Evolutionary conservation across 805 yeast species (phyloP).

Genomic region (Starmera caribaea): DNA sequence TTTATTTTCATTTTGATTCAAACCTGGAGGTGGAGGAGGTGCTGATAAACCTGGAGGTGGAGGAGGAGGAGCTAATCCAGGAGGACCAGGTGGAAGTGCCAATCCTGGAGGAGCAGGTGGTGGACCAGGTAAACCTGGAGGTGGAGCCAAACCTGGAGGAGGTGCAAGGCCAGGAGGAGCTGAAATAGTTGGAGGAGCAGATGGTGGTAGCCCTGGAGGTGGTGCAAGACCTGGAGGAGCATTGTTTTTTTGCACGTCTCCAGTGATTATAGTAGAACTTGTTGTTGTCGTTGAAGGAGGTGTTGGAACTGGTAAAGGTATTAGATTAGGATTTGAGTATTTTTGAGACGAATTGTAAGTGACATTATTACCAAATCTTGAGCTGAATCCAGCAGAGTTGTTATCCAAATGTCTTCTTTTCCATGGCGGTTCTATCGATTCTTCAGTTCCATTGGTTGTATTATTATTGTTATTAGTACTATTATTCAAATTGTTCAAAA

Average conservation of each 20-base stretch:
- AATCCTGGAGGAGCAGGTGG: slow-evolving; percentile 20
- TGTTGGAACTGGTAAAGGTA: background rate
- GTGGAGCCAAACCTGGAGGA: slow-evolving; percentile 7
- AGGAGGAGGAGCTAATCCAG: slow-evolving; percentile 20
- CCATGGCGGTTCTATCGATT: slow-evolving; percentile 1
- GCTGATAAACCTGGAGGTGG: slow-evolving; percentile 19
- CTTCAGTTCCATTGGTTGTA: background rate
- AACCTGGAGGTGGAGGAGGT: slow-evolving; percentile 19
- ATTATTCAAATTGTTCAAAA: slow-evolving; percentile 34
- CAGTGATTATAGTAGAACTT: background rate
- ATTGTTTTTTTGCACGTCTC: background rate
- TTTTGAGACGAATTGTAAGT: too few relatives aligned
- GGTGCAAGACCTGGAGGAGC: background rate
- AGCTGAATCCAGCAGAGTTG: background rate
- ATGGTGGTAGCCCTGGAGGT: slow-evolving; percentile 5
- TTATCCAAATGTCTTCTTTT: slow-evolving; percentile 7
- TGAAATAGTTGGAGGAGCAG: slow-evolving; percentile 5
- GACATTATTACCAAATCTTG: too few relatives aligned
- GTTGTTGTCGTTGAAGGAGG: slow-evolving; percentile 3
- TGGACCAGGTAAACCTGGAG: slow-evolving; percentile 13
- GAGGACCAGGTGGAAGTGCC: slow-evolving; percentile 17
- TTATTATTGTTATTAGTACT: background rate
- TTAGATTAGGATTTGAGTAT: too few relatives aligned
- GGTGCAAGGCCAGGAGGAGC: slow-evolving; percentile 3
- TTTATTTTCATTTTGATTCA: slow-evolving; percentile 7